Base-by-base conservation (phyloP, 2,329 filamentous ascomycete genomes). In the Aspergillus puulaauensis region DNA sequence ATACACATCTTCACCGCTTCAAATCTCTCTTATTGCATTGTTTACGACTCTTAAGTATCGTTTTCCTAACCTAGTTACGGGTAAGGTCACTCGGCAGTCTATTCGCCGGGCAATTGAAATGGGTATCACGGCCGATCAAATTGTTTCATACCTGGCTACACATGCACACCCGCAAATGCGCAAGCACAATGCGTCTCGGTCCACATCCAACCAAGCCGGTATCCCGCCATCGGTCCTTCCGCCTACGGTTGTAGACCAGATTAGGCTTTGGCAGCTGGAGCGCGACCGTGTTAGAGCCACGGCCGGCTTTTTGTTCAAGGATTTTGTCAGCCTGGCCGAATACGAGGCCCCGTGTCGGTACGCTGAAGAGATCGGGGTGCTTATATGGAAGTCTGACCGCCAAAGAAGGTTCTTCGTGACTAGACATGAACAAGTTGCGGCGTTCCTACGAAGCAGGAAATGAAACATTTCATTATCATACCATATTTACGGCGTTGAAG, bases 121-220 rank as follows among this genome's bases (percentile, higher is more conserved):
- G 70, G 95, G 95, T 69, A 99, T 99, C 78, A 97, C 93, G 0
- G 88, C 91, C 15, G 89, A 96, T 67, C 95, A 99, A 73, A 96
- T 99, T 73, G 93, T 99, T 68, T 87, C 89, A 17, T 99, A 98
- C 77, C 86, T 99, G 2, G 87, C 89, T 7, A 89, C 90, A 4
- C 93, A 99, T 76, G 95, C 95, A 0, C 95, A 99, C 77, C 92
- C 96, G 45, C 91, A 98, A 74, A 91, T 99, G 85, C 87, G 89
- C 66, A 88, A 89, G 61, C 82, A 84, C 44, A 74, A 73, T 58
- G 70, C 63, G 21, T 67, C 66, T 47, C 72, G 72, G 57, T 70
- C 70, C 43, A 73, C 24, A 64, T 80, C 48, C 68, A 83, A 72
- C 23, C 66, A 68, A 19, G 61, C 68, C 3, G 72, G 74, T 3